Percentiles rank a stretch among this genome's conserved stretches.
phyloP scores from a whole-genome alignment of 2,329 filamentous ascomycete species.

The Septoria petroselini region DNA sequence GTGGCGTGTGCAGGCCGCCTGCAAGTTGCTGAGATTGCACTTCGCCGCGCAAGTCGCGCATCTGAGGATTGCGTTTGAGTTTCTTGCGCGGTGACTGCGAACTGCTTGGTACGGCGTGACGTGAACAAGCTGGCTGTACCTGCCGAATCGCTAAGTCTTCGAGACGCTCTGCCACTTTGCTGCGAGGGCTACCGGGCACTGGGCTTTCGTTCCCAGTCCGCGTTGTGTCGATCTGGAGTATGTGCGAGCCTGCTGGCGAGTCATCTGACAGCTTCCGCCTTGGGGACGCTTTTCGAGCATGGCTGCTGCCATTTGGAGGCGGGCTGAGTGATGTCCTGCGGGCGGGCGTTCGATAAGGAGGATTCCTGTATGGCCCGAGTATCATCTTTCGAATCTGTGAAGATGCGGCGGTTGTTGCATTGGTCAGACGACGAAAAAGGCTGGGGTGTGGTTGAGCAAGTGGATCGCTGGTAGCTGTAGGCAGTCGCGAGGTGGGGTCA shows the following conservation, averaged over 20 bases:
- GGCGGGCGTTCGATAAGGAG: slow-evolving; percentile 23
- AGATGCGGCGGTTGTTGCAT: not conserved
- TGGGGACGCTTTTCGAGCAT: slow-evolving; percentile 17
- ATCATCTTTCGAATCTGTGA: slow-evolving; percentile 15
- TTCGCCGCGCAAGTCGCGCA: slow-evolving; percentile 4
- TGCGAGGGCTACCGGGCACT: slow-evolving; percentile 31
- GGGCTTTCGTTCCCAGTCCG: slow-evolving; percentile 2
- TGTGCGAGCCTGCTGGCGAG: not conserved
- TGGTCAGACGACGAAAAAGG: not conserved
- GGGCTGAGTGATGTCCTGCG: slow-evolving; percentile 17
- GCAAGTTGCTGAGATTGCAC: slow-evolving; percentile 3
- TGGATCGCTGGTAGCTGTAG: not conserved
- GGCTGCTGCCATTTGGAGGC: slow-evolving; percentile 17
- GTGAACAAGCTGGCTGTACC: not conserved
- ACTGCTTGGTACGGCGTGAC: slow-evolving; percentile 6
- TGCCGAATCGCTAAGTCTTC: slow-evolving; percentile 24
- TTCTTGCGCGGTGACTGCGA: slow-evolving; percentile 26
- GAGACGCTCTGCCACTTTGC: slow-evolving; percentile 32
- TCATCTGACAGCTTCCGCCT: slow-evolving; percentile 26
- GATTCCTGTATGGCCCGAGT: slow-evolving; percentile 24
- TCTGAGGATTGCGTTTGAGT: slow-evolving; percentile 18
- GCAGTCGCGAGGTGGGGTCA: slow-evolving; percentile 1
- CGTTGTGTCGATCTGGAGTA: slow-evolving; percentile 17
- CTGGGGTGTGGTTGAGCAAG: slow-evolving; percentile 16
- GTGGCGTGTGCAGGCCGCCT: slow-evolving; percentile 2